Base-by-base conservation (phyloP, 192 early-diverging fungal genomes). In the Backusella sp. region DNA sequence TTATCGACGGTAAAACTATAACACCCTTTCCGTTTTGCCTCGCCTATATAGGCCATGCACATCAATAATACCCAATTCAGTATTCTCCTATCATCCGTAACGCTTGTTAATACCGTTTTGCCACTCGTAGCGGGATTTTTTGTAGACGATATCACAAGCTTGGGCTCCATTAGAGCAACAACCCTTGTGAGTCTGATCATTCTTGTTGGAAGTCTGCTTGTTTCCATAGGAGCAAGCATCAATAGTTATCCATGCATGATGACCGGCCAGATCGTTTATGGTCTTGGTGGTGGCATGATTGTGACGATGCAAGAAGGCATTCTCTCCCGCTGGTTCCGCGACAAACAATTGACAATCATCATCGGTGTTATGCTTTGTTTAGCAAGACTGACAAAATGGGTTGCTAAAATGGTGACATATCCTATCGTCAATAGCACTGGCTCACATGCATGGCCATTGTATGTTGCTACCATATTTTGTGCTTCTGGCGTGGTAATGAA, bases 251-350 rank as follows among this genome's bases (percentile, higher is more conserved):
- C 85, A 4, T 67, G 80, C 6, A 92, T 92, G 91, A 81, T 91
- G 8, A 77, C 77, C 37, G 87, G 87, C 1, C 83, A 84, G 39
- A 79, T 86, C 8, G 84, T 89, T 35, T 91, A 81, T 68, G 92
- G 93, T 4, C 84, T 93, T 14, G 93, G 93, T 17, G 89, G 88
- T 14, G 92, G 91, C 0, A 86, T 91, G 35, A 91, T 94, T 72
- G 88, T 89, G 0, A 90, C 91, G 4, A 91, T 92, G 49, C 92
- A 94, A 80, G 92, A 94, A 74, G 92, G 91, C 0, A 92, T 94
- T 14, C 83, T 93, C 32, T 87, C 89, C 6, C 89, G 90, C 81
- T 93, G 92, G 86, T 94, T 94, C 77, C 87, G 85, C 53, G 88
- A 91, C 70, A 87, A 88, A 46, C 85, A 89, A 1, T 84, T 94